These are phyloP conservation scores for Pichia thaimueangensis DNA, from an alignment of 805 yeast species.

Conservation along the genomic window DNA sequence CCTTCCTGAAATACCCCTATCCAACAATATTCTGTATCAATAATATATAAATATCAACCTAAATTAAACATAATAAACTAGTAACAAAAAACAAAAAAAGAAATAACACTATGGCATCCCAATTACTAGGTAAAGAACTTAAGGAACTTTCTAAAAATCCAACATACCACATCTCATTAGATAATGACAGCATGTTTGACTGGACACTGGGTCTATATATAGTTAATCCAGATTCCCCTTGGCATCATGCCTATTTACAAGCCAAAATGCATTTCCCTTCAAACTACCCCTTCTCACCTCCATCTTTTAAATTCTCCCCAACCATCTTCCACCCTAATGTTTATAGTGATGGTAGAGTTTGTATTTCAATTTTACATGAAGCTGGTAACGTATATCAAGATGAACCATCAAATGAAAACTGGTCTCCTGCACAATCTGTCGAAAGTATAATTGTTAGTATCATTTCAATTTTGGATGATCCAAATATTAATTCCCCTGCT, in stretches of 20 bases:
- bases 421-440: slow-evolving; percentile 92
- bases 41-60: too few species aligned
- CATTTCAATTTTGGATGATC: slow-evolving; percentile 86
- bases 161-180: slow-evolving; percentile 35
- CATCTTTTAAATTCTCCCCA: slow-evolving; percentile 86
- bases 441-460: slow-evolving; percentile 87
- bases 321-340: slow-evolving; percentile 94
- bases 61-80: slow-evolving; percentile 7
- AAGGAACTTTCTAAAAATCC: slow-evolving; percentile 27
- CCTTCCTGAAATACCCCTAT: not conserved
- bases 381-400: slow-evolving; percentile 88
- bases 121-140: slow-evolving; percentile 31
- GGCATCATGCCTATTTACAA: slow-evolving; percentile 90
- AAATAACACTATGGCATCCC: too few species aligned
- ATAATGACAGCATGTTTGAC: slow-evolving; percentile 48
- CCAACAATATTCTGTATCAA: too few species aligned
- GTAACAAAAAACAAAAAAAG: too few species aligned
- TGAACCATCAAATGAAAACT: slow-evolving; percentile 89
- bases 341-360: slow-evolving; percentile 74
- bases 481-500: slow-evolving; percentile 90
- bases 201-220: slow-evolving; percentile 94
- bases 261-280: slow-evolving; percentile 91
- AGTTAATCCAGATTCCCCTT: slow-evolving; percentile 78
- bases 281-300: slow-evolving; percentile 91
- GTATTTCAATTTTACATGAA: slow-evolving; percentile 67